Percentiles rank a stretch among this genome's conserved stretches.
phyloP scores from a whole-genome alignment of 1,284 basidiomycete genomes.

The Boletellus deceptivus region DNA sequence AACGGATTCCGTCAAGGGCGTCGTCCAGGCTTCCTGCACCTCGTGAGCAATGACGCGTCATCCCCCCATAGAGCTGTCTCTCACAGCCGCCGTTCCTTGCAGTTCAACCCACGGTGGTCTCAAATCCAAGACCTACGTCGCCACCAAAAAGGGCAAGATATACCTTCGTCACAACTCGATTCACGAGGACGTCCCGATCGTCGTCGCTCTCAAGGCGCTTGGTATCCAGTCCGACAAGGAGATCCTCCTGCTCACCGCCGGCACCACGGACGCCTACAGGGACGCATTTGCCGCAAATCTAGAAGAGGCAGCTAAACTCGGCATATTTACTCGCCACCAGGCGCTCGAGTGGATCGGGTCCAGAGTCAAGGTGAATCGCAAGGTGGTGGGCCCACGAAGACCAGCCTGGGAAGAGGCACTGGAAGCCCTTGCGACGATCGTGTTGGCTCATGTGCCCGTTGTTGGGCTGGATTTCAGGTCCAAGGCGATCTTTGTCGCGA shows the following conservation, averaged over 20 bases:
- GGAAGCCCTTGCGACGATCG: slow-evolving; percentile 95
- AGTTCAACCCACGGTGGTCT: slow-evolving; percentile 96
- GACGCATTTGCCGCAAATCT: slow-evolving; percentile 88
- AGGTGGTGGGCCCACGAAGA: slow-evolving; percentile 76
- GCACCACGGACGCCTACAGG: slow-evolving; percentile 89
- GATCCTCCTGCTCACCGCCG: slow-evolving; percentile 92
- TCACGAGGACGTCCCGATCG: slow-evolving; percentile 96
- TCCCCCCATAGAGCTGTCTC: background rate
- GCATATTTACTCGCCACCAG: slow-evolving; percentile 92
- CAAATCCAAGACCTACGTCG: slow-evolving; percentile 98
- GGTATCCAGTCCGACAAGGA: slow-evolving; percentile 98
- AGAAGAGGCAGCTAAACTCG: slow-evolving; percentile 89
- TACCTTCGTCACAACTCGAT: slow-evolving; percentile 99
- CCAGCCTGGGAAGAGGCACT: slow-evolving; percentile 93
- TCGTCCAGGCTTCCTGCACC: slow-evolving; percentile 96
- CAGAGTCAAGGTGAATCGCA: slow-evolving; percentile 86
- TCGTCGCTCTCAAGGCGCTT: slow-evolving; percentile 93
- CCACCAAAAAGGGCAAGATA: slow-evolving; percentile 91
- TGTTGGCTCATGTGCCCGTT: slow-evolving; percentile 96
- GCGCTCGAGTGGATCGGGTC: slow-evolving; percentile 95
- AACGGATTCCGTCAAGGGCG: slow-evolving; percentile 85
- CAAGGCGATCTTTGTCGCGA: slow-evolving; percentile 97
- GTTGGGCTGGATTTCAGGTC: slow-evolving; percentile 88
- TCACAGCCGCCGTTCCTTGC: slow-evolving; percentile 15
- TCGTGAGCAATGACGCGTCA: slow-evolving; percentile 57